Evolutionary conservation across 306 rosid species (phyloP).

Genomic region (Corylus americana): DNA sequence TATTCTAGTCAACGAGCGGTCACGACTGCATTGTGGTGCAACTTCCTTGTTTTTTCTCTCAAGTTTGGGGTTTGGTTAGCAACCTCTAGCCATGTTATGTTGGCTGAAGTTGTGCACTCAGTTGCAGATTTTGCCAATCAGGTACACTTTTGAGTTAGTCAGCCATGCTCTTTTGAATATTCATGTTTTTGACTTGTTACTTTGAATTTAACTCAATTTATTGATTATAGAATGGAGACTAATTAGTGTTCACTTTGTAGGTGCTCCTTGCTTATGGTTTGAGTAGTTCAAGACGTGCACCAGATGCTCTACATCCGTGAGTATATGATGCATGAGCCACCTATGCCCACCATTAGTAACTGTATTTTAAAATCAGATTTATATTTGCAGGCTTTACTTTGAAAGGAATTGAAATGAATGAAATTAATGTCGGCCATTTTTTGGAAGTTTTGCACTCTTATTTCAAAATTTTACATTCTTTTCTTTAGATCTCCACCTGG

Average conservation of each 20-base stretch:
- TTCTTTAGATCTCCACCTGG: background rate
- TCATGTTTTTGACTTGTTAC: conserved; percentile 6
- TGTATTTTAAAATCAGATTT: background rate
- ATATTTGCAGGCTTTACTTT: background rate
- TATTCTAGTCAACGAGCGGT: conserved; percentile 85
- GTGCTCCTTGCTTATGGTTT: conserved; percentile 96
- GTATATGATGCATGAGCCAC: conserved; percentile 33
- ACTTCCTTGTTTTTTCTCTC: conserved; percentile 96
- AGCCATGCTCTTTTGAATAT: background rate
- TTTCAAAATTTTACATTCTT: background rate
- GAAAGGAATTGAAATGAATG: background rate
- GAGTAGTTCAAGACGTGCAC: conserved; percentile 97
- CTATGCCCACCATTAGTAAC: background rate
- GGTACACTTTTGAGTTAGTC: conserved; percentile 39
- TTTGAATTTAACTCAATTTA: conserved; percentile 1
- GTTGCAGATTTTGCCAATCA: conserved; percentile 96
- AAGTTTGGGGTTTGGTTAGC: conserved; percentile 85
- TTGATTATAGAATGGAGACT: conserved; percentile 33
- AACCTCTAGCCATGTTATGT: conserved; percentile 89
- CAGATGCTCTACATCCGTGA: conserved; percentile 98
- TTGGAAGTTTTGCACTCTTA: background rate
- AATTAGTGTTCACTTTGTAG: conserved; percentile 52
- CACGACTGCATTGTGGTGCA: conserved; percentile 95
- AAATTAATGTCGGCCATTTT: background rate
- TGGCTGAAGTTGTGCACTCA: conserved; percentile 92